Conservation (phyloP, 2,329 filamentous ascomycete species). For the Coniella vitis region DNA sequence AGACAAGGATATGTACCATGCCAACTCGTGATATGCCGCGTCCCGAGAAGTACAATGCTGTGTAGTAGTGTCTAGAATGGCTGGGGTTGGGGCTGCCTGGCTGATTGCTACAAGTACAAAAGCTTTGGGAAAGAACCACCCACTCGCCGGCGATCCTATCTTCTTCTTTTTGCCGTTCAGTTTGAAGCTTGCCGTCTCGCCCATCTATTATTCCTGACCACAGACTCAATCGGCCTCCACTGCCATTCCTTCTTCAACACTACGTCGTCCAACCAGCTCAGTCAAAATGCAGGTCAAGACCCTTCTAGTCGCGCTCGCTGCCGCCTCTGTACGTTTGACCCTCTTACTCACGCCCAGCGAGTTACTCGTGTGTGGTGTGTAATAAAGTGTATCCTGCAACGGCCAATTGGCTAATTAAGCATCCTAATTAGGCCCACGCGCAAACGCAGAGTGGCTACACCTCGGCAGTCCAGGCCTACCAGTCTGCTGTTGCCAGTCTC, state of each 20-base stretch:
- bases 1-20: no score
- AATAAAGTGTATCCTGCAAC: background rate
- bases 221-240: no score
- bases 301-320: constrained; percentile 3
- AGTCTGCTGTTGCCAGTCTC: background rate
- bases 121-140: background rate
- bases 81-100: no score
- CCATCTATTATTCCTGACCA: background rate
- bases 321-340: constrained; percentile 1
- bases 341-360: no score
- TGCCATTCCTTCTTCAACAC: no score
- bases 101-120: background rate
- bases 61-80: background rate
- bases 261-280: no score
- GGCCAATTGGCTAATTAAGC: background rate
- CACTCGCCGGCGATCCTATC: background rate
- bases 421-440: background rate
- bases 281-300: constrained; percentile 14
- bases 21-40: background rate
- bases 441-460: background rate
- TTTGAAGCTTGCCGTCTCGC: background rate
- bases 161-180: background rate
- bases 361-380: no score
- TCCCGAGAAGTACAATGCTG: no score
- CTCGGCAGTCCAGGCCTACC: background rate